Base-by-base conservation (phyloP, 2,329 filamentous ascomycete species). In the Ophiostoma novo-ulmi region DNA sequence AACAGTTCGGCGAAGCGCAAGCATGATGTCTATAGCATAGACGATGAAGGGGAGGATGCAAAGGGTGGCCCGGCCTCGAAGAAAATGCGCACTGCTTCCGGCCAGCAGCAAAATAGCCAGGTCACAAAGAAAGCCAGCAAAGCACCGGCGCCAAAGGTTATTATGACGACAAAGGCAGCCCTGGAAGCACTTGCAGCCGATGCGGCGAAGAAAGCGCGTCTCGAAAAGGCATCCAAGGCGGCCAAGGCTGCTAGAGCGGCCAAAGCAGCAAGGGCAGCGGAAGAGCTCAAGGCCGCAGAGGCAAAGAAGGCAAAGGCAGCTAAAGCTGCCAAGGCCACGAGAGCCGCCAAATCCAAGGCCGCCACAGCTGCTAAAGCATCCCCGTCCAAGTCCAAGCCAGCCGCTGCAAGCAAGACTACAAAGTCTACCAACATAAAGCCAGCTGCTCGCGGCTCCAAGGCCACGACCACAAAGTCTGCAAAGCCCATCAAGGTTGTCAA, bases 161-260 rank as follows among this genome's bases (percentile, higher is more conserved):
- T 73, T 1, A 72, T 66, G 52, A 73, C 71, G 10, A 73, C 72
- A 14, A 73, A 73, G 67, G 72, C 70, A 1, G 70, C 73, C 1
- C 31, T 73, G 11, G 67, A 69, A 55, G 70, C 71, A 14, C 48
- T 70, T 48, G 68, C 66, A 22, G 71, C 71, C 41, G 69, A 52
- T 6, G 69, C 66, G 14, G 72, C 68, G 2, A 70, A 39, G 41
- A 52, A 71, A 20, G 71, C 68, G 0, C 72, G 72, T 26, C 69
- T 67, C 22, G 66, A 70, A 61, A 74, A 72, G 55, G 67, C 58
- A 20, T 71, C 76, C 22, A 78, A 76, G 67, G 75, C 74, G 20
- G 75, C 76, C 39, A 78, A 78, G 73, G 72, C 67, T 14, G 72
- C 70, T 1, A 61, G 72, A 20, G 74, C 71, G 38, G 73, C 73